Base-by-base conservation (phyloP, 2,329 filamentous ascomycete genomes). In the Diaporthe sp. region DNA sequence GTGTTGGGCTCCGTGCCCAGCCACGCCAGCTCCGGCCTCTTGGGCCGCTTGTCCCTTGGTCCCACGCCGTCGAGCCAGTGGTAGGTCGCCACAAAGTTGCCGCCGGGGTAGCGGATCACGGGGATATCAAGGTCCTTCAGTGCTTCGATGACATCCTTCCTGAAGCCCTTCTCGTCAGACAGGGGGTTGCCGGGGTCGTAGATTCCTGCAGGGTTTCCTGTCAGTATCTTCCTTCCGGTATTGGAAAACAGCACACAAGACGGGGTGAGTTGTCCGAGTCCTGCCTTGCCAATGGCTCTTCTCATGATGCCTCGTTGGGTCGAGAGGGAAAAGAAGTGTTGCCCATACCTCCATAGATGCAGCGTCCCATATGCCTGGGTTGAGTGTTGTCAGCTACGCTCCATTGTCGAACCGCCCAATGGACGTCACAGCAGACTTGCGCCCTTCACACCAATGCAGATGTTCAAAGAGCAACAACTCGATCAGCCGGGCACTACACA, bases 71-170 rank as follows among this genome's bases (percentile, higher is more conserved):
- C 94, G 65, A 92, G 86, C 74, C 94, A 97, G 85, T 96, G 93
- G 82, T 96, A 97, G 1, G 94, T 96, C 5, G 94, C 94, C 58
- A 92, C 90, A 81, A 96, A 97, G 83, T 97, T 97, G 63, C 94
- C 94, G 19, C 94, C 94, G 1, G 94, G 94, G 79, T 96, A 97
- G 63, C 94, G 88, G 30, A 96, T 90, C 50, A 96, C 93, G 19
- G 94, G 94, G 50, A 94, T 89, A 70, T 93, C 89, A 71, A 97
- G 88, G 77, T 95, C 93, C 80, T 91, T 89, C 76, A 97, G 86
- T 8, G 93, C 92, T 55, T 90, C 88, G 32, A 97, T 89, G 55
- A 97, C 94, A 83, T 97, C 94, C 77, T 88, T 94, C 51, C 94
- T 92, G 84, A 94, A 96, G 55, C 94, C 94, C 77, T 94, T 87